Evolutionary conservation across 1,139 yeast species (phyloP), one percentile per base, ranked within the genome.

Genomic region (Debaryomyces singareniensis): DNA sequence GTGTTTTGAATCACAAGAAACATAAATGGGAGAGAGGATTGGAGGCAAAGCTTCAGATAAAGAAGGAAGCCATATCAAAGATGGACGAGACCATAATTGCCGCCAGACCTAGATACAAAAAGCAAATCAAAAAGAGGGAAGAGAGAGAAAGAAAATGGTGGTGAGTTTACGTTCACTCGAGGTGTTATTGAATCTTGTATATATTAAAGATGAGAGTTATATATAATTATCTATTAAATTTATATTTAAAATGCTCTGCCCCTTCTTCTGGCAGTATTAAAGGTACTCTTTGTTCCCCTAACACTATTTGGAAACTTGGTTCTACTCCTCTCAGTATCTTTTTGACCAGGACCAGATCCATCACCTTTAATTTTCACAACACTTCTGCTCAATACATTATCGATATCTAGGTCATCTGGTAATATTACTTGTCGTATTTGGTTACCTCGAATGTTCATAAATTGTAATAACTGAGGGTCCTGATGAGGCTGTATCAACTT

Each of bases 331-430:
- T 25, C 25, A 11, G 18, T 11, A 14, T 37, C 40, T 29, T 46
- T 50, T 25, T 43, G 47, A 5, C 62, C 61, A 2, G 68, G 68
- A 4, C 67, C 68, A 5, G 68, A 66, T 2, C 68, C 68, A n/a
- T 45, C 47, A 3, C 68, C 69, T 41, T 60, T 61, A 20, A 58
- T 52, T 29, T 55, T 59, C 13, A 56, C 51, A 13, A 51, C 58
- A 32, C 68, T 56, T 40, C 61, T 61, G 23, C 66, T 77, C 35
- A 91, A 62, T 29, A 89, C 60, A 10, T 78, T 67, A 40, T 91
- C 98, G 27, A 91, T 57, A 35, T 93, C 87, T 43, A 91, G 59
- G 16, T 91, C 80, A 43, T 91, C 98, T 0, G 98, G 97, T 26
- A 91, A 65, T 27, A 87, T 64, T 25, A 83, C 80, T 54, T 84